A percentile compares a stretch with the other conserved stretches of the same genome.
These are phyloP conservation scores for Quercus mongolica DNA, from an alignment of 306 rosid species.

Conservation along the genomic window DNA sequence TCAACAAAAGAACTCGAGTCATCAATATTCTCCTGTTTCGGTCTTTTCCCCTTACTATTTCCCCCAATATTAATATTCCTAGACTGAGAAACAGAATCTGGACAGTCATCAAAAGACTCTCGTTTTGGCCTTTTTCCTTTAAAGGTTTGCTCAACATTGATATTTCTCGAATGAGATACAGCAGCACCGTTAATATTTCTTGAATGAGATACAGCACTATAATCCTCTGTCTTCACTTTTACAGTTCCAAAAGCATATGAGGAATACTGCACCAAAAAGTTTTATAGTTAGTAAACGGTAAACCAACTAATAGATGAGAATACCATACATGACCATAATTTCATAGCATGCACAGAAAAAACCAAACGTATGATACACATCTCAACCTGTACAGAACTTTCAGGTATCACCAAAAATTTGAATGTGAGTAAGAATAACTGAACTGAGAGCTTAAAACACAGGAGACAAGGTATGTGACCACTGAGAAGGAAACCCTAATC, in stretches of 20 bases:
- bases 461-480: constrained; percentile 1
- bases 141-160: constrained; percentile 30
- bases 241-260: constrained; percentile 24
- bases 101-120: constrained; percentile 38
- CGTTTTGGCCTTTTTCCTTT: constrained; percentile 60
- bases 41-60: constrained; percentile 54
- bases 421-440: not conserved
- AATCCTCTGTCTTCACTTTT: constrained; percentile 51
- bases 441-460: not conserved
- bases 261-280: constrained; percentile 34
- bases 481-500: not conserved
- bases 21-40: constrained; percentile 53
- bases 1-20: constrained; percentile 32
- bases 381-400: not conserved
- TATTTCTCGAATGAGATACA: constrained; percentile 34
- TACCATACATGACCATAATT: not conserved
- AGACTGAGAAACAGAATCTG: constrained; percentile 19
- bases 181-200: not conserved
- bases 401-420: not conserved
- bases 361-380: not conserved
- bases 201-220: not conserved
- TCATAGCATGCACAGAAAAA: not conserved
- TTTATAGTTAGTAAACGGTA: constrained; percentile 14
- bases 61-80: constrained; percentile 11
- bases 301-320: constrained; percentile 5